Base-by-base conservation (phyloP, 495 filamentous ascomycete genomes). In the Aspergillus affinis region DNA sequence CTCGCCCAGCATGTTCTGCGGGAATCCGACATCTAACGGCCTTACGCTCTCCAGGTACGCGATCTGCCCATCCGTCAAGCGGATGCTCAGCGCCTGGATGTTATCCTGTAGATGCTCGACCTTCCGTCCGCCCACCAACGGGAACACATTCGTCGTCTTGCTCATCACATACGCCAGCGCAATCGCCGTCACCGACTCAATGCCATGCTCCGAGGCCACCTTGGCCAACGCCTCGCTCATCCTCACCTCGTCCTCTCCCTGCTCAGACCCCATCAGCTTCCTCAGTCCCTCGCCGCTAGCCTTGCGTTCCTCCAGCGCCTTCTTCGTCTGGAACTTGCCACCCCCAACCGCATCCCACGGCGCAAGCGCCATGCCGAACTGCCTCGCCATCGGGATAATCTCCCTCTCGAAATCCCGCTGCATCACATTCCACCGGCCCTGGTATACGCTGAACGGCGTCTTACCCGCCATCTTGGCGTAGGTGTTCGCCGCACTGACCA, bases 91-190 rank as follows among this genome's bases (percentile, higher is more conserved):
- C 0, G 82, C 84, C 61, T 84, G 74, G 54, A 89, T 85, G 51
- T 89, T 91, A 48, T 79, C 80, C 57, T 82, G 75, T 20, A 90
- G 67, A 65, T 91, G 85, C 65, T 85, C 82, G 51, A 88, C 67
- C 68, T 85, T 90, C 10, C 86, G 70, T 3, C 84, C 84, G 15
- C 89, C 89, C 21, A 91, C 79, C 55, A 93, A 85, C 9, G 89
- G 89, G 70, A 91, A 92, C 23, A 90, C 87, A 62, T 91, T 88
- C 0, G 88, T 85, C 13, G 86, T 76, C 71, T 92, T 92, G 69
- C 83, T 79, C 69, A 86, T 80, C 6, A 92, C 85, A 70, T 92
- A 92, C 3, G 90, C 89, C 54, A 91, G 70, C 2, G 90, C 89
- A 23, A 91, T 67, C 51, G 78, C 80, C 13, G 82, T 84, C 51